Evolutionary conservation across 2,329 filamentous ascomycete genomes (phyloP).

Genomic region (Fusarium hostae): DNA sequence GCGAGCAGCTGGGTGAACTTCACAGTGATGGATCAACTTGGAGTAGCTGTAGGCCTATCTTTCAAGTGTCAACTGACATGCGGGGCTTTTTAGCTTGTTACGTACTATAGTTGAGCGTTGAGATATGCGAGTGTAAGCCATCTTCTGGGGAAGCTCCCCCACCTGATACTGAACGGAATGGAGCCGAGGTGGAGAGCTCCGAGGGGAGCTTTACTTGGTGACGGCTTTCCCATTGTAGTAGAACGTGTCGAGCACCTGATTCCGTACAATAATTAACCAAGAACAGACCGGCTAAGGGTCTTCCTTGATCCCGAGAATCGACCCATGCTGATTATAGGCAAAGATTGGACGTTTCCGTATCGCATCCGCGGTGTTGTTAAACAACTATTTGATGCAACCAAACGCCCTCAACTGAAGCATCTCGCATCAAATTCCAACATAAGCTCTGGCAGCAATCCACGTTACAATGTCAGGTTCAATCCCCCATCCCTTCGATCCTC

Average conservation of each 20-base stretch:
- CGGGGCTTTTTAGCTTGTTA: neutral
- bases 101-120: neutral
- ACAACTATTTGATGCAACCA: neutral
- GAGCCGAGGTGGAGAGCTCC: neutral
- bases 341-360: neutral
- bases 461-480: neutral
- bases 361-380: neutral
- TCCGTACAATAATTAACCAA: neutral
- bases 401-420: neutral
- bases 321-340: neutral
- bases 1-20: neutral
- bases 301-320: neutral
- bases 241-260: neutral
- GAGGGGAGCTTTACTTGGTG: neutral
- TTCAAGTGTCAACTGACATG: fast-evolving
- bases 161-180: neutral
- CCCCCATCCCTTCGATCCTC: conserved; percentile 45
- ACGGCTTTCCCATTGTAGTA: neutral
- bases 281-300: neutral
- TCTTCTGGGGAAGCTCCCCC: too few species aligned
- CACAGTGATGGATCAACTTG: neutral
- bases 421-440: neutral
- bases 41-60: neutral
- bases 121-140: neutral
- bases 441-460: neutral